Evolutionary conservation across 208 protist genomes (phyloP), one percentile per base, ranked within the genome.

Genomic region (Leptomonas seymouri): DNA sequence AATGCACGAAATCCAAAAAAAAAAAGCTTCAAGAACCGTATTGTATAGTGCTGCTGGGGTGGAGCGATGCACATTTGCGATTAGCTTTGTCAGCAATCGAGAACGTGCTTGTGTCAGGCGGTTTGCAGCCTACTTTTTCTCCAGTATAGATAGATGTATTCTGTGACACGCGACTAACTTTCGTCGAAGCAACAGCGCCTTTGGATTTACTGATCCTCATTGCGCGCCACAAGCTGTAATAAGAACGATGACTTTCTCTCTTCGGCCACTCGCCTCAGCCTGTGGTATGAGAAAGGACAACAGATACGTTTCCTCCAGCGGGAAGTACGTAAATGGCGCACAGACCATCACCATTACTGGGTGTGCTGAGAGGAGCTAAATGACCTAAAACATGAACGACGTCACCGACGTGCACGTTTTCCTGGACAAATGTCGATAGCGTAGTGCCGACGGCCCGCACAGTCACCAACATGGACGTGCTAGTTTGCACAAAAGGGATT

Each of bases 321-420:
- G 89, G 85, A 46, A 93, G 83, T 34, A 84, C 86, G 56, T 79
- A 85, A 16, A 96, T 31, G 75, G 79, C 80, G 70, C 79, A 67
- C 20, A 58, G 31, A 42, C 42, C 34, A 21, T 36, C 41, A 5
- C 30, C 28, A 8, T 63, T 21, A 28, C 27, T 41, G 0, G 49
- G 49, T 44, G 46, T 46, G 44, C 14, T 31, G 21, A 72, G 21
- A 15, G 86, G 87, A 14, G 83, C 57, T n/a, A 96, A 46, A 51
- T 94, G 87, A 15, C 91, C 91, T 41, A 94, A 76, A 55, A 93
- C 80, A 68, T 96, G 91, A 20, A 96, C 86, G 49, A 92, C 56
- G 78, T 94, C 91, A 4, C 87, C 91, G 8, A 78, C 71, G 14
- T 42, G n/a, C 6, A 96, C 61, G 41, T 85, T 57, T 30, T 80